Conservation (phyloP, 2,329 filamentous ascomycete genomes). For the Hypoxylon sp. region DNA sequence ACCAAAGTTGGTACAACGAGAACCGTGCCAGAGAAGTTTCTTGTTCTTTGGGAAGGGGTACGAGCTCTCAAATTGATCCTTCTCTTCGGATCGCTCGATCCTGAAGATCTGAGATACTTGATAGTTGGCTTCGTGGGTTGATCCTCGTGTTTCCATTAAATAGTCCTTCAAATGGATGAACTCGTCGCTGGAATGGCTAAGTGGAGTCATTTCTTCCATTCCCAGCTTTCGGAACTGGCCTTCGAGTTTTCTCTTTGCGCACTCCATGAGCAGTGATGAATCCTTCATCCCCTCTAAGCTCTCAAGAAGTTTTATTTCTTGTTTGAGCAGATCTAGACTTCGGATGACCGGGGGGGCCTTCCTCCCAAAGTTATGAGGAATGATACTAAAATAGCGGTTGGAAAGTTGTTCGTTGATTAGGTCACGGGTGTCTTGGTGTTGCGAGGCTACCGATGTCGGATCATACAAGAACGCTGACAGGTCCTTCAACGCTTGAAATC, state of each 20-base stretch:
- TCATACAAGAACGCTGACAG: conserved; percentile 77
- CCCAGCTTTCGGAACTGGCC: conserved; percentile 79
- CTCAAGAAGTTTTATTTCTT: conserved; percentile 84
- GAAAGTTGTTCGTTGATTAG: conserved; percentile 74
- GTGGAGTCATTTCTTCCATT: conserved; percentile 81
- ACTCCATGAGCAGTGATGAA: conserved; percentile 83
- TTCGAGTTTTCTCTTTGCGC: conserved; percentile 72
- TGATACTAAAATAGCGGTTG: conserved; percentile 84
- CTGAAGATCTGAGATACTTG: conserved; percentile 83
- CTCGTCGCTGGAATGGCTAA: conserved; percentile 72
- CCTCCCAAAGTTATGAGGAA: conserved; percentile 83
- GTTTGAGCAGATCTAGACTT: conserved; percentile 72
- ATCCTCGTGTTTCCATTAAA: conserved; percentile 74
- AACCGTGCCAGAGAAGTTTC: conserved; percentile 89
- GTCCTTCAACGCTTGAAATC: conserved; percentile 83
- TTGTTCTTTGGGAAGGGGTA: conserved; percentile 71
- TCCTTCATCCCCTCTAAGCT: conserved; percentile 89
- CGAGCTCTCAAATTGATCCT: conserved; percentile 74
- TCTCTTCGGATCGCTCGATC: conserved; percentile 81
- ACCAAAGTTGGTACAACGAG: conserved; percentile 85
- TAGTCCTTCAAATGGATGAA: conserved; percentile 77
- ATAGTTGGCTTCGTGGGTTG: conserved; percentile 75
- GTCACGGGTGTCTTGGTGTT: conserved; percentile 58
- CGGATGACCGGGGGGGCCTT: conserved; percentile 78
- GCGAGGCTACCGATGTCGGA: conserved; percentile 60